Base-by-base conservation (phyloP, 768 basidiomycete genomes). In the Psilocybe cyanescens region DNA sequence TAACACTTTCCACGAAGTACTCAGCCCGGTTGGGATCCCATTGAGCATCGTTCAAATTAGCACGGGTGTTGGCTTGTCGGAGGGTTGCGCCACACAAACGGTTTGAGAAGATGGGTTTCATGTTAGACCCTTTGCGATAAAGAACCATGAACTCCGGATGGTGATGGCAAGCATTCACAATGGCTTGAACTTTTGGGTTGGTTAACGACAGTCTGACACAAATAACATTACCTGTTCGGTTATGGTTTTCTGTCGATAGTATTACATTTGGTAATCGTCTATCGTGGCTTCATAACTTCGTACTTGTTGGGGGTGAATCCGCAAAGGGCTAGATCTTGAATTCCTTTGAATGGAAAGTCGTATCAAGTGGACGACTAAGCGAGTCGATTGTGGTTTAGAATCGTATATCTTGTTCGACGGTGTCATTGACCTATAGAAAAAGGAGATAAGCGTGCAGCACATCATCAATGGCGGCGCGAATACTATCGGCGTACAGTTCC, bases 401-500 rank as follows among this genome's bases (percentile, higher is more conserved):
- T 29, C 16, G 61, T 56, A 44, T 65, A 67, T 60, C 63, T 58
- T 28, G 66, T 67, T 61, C 61, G 1, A 67, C 66, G n/a, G 65
- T 62, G 16, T 64, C 63, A 47, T 67, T 60, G 16, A 67, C 63
- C 66, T 67, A 45, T 1, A 41, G 48, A n/a, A 35, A 49, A 11
- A 35, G 24, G 24, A 63, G 62, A 16, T 55, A 28, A 2, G 66
- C 58, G 52, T 65, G 59, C 4, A 64, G 57, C 12, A 62, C 66
- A 47, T 67, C 66, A 31, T 67, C 66, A 33, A 67, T 62, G 6
- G 66, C 66, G 31, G 66, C 66, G 8, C 66, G 66, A 9, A 75
- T 57, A 45, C 77, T 73, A 49, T 72, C 68, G n/a, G 73, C 64
- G 8, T 67, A 70, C 30, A 75, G 55, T 12, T 63, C 41, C 14